Conservation (phyloP, 306 rosid genomes). For the Lablab purpureus region DNA sequence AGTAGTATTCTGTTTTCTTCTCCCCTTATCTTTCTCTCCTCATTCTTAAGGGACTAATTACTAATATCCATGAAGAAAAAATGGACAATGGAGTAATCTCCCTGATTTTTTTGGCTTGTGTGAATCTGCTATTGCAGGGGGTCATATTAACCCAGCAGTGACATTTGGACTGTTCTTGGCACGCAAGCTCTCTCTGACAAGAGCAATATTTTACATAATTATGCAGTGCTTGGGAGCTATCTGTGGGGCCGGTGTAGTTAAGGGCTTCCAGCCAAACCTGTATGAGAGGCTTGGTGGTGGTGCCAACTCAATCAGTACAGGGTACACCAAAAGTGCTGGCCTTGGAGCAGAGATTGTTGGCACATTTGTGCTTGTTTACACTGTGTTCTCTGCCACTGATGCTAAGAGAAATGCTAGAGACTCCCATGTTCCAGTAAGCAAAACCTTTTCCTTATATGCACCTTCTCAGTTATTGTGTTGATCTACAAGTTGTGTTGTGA, state of each 20-base stretch:
- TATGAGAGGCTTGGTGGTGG: slow-evolving; percentile 49
- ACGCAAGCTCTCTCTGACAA: slow-evolving; percentile 38
- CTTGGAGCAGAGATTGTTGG: slow-evolving; percentile 52
- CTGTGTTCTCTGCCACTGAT: slow-evolving; percentile 51
- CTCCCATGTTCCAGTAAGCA: slow-evolving; percentile 50
- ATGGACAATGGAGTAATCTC: background rate
- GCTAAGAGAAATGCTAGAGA: slow-evolving; percentile 50
- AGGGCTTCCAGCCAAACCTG: slow-evolving; percentile 41
- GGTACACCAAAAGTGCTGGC: slow-evolving; percentile 38
- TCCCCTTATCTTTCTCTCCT: background rate
- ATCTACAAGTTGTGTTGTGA: background rate
- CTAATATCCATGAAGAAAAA: background rate
- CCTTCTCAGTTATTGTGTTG: background rate
- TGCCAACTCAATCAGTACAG: slow-evolving; percentile 28
- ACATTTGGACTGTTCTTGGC: slow-evolving; percentile 49
- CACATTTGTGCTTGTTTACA: slow-evolving; percentile 50
- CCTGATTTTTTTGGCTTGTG: background rate
- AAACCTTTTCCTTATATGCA: background rate
- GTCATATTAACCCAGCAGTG: slow-evolving; percentile 48
- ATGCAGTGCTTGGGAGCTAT: slow-evolving; percentile 50
- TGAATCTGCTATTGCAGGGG: slow-evolving; percentile 40
- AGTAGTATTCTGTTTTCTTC: too few relatives aligned
- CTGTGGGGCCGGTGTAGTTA: slow-evolving; percentile 43
- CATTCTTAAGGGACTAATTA: background rate
- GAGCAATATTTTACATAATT: slow-evolving; percentile 41